These are phyloP conservation scores for Populus hybrid DNA, from an alignment of 441 rosid genomes.

Conservation along the genomic window DNA sequence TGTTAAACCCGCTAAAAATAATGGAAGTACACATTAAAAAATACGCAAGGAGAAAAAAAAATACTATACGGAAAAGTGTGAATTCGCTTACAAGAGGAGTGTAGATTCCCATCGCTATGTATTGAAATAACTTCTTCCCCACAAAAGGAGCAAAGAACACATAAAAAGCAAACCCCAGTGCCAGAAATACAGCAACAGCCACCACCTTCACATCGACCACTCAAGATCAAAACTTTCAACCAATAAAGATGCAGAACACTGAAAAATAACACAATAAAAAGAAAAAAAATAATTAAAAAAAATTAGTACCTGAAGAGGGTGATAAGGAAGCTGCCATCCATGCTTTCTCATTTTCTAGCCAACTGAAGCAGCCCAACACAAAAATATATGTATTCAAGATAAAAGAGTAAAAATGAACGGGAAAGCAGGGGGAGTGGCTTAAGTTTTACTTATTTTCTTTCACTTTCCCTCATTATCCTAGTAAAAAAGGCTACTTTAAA, in stretches of 20 bases:
- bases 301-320: slow-evolving; percentile 83
- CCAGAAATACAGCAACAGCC: slow-evolving; percentile 97
- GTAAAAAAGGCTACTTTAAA: slow-evolving; percentile 22
- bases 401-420: slow-evolving; percentile 15
- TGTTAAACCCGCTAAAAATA: slow-evolving; percentile 12
- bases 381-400: slow-evolving; percentile 5
- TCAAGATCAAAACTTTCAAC: slow-evolving; percentile 28
- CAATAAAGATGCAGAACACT: background rate
- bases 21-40: background rate
- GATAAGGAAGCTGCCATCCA: slow-evolving; percentile 99
- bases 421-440: slow-evolving; percentile 8
- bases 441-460: slow-evolving; percentile 20
- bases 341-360: slow-evolving; percentile 77
- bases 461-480: slow-evolving; percentile 48
- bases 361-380: slow-evolving; percentile 39
- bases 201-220: slow-evolving; percentile 60
- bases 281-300: background rate
- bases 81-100: slow-evolving; percentile 76
- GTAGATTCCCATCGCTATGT: slow-evolving; percentile 82
- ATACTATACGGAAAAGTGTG: background rate
- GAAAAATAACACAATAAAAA: background rate
- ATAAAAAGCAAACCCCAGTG: slow-evolving; percentile 78
- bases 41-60: background rate
- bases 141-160: slow-evolving; percentile 52
- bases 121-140: slow-evolving; percentile 76